phyloP scores from a whole-genome alignment of 2,329 filamentous ascomycete genomes.

The Pseudogymnoascus sp. region DNA sequence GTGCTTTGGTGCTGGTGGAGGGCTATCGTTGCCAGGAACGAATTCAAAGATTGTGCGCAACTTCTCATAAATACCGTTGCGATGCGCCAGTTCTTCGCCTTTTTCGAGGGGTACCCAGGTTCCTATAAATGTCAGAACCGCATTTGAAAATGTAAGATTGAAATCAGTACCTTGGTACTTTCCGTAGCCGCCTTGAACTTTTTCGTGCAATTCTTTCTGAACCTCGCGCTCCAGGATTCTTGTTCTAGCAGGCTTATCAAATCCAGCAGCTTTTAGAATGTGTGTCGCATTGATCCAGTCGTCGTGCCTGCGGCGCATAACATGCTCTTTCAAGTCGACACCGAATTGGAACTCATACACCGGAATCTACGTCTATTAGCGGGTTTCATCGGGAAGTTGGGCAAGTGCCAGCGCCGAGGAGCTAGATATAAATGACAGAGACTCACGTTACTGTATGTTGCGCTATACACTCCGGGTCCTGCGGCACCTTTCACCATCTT shows the following conservation, averaged over 20 bases:
- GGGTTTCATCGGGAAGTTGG: slow-evolving; percentile 14
- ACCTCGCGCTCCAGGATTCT: slow-evolving; percentile 94
- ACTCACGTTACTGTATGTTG: slow-evolving; percentile 61
- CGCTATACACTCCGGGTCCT: slow-evolving; percentile 49
- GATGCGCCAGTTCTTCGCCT: slow-evolving; percentile 72
- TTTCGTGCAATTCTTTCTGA: slow-evolving; percentile 92
- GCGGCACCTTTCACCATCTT: slow-evolving; percentile 27
- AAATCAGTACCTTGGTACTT: slow-evolving; percentile 79
- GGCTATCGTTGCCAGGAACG: slow-evolving; percentile 74
- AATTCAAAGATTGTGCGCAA: slow-evolving; percentile 86
- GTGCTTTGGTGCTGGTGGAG: slow-evolving; percentile 89
- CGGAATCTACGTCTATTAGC: slow-evolving; percentile 57
- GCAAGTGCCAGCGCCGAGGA: slow-evolving; percentile 11
- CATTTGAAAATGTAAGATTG: background rate
- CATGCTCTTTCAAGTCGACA: slow-evolving; percentile 70
- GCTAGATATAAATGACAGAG: slow-evolving; percentile 4
- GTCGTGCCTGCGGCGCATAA: slow-evolving; percentile 89
- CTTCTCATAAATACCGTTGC: slow-evolving; percentile 80
- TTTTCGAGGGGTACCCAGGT: slow-evolving; percentile 91
- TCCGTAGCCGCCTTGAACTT: slow-evolving; percentile 95
- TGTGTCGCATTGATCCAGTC: slow-evolving; percentile 99
- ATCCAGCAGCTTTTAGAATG: slow-evolving; percentile 92
- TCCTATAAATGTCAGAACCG: slow-evolving; percentile 42
- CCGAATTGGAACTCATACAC: slow-evolving; percentile 91
- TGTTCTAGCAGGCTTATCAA: slow-evolving; percentile 92